Conservation (phyloP, 2,329 filamentous ascomycete genomes). For the Venturia oleaginea region DNA sequence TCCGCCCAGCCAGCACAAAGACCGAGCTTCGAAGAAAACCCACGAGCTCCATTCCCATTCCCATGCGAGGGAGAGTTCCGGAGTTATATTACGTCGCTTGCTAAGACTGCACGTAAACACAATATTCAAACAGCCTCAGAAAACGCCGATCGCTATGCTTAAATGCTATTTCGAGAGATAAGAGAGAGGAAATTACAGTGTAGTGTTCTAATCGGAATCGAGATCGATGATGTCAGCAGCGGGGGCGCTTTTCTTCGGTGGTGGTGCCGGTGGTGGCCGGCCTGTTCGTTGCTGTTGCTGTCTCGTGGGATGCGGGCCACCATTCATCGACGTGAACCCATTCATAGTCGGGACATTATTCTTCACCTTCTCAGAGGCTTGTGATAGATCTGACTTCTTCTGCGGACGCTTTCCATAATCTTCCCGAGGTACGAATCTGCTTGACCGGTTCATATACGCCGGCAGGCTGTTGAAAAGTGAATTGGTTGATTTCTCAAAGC, state of each 20-base stretch:
- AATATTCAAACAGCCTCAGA: not conserved
- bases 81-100: not conserved
- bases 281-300: not conserved
- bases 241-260: not conserved
- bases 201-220: not conserved
- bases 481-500: not conserved
- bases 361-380: slow-evolving; percentile 3
- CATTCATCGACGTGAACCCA: not conserved
- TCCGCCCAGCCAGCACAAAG: not conserved
- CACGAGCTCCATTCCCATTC: not conserved
- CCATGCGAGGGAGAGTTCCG: not conserved
- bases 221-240: not conserved
- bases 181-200: not conserved
- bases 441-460: slow-evolving; percentile 1
- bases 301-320: not conserved
- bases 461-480: not conserved
- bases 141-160: not conserved
- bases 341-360: not conserved
- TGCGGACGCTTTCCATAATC: slow-evolving; percentile 10
- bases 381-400: not conserved
- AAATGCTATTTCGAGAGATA: not conserved
- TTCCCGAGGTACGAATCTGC: slow-evolving; percentile 13
- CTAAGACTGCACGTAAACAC: not conserved
- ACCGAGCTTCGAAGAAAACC: not conserved
- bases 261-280: not conserved